Percentiles rank a stretch among this genome's conserved stretches.
phyloP scores from a whole-genome alignment of 352 stramenopile genomes.

The Pythium oligandrum region DNA sequence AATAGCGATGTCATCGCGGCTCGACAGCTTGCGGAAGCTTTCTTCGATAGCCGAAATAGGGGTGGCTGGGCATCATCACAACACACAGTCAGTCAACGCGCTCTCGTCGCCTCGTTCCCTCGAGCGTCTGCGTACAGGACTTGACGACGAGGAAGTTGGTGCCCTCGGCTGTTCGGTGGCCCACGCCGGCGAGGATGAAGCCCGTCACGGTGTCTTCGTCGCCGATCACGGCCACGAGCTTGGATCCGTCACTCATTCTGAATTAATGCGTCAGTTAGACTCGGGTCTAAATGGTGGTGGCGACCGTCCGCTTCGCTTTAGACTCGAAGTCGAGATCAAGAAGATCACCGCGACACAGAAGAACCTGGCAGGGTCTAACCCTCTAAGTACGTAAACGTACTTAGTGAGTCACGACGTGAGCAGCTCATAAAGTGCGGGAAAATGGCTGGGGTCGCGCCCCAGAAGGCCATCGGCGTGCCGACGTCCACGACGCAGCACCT shows the following conservation, averaged over 20 bases:
- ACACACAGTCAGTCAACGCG: not conserved
- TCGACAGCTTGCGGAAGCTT: conserved; percentile 91
- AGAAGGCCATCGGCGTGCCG: conserved; percentile 19
- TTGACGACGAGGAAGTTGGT: conserved; percentile 98
- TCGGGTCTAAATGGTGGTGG: too few relatives aligned
- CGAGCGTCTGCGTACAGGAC: conserved; percentile 50
- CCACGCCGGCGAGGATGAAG: conserved; percentile 96
- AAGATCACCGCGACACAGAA: too few relatives aligned
- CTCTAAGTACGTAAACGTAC: conserved; percentile 7
- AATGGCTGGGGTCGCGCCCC: conserved; percentile 13
- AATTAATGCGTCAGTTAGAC: not conserved
- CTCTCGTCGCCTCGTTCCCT: not conserved
- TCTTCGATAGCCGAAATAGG: conserved; percentile 88
- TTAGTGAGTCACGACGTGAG: not conserved
- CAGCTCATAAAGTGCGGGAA: not conserved
- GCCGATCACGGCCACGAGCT: conserved; percentile 85
- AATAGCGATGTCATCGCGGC: conserved; percentile 96
- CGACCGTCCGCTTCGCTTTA: too few relatives aligned
- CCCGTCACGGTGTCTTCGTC: conserved; percentile 97
- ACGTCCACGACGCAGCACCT: conserved; percentile 44
- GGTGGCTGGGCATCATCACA: conserved; percentile 47
- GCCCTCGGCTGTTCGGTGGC: conserved; percentile 92
- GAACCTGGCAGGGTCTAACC: too few relatives aligned
- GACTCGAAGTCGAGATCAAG: too few relatives aligned
- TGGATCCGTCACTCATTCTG: conserved; percentile 72